Evolutionary conservation across 306 rosid species (phyloP).

Genomic region (Cicer bijugum): DNA sequence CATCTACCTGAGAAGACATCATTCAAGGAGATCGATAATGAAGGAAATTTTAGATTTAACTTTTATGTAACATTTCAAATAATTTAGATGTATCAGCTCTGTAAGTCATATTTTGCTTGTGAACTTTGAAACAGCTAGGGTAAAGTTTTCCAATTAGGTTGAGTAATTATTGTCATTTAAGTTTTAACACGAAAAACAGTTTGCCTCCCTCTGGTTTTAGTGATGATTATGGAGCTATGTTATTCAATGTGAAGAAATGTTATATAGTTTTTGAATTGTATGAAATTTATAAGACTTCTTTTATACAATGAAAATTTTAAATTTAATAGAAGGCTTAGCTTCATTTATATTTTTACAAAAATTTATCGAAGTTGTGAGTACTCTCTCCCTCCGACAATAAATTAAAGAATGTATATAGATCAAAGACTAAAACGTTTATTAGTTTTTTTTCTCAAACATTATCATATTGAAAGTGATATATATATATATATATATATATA

Average conservation of each 20-base stretch:
- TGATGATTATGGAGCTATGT: not conserved
- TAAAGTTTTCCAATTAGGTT: slow-evolving; percentile 40
- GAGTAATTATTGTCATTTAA: slow-evolving; percentile 39
- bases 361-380: no score
- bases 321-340: not conserved
- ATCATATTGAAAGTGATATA: no score
- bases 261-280: not conserved
- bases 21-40: slow-evolving; percentile 28
- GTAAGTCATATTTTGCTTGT: slow-evolving; percentile 28
- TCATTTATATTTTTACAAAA: no score
- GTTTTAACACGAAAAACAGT: slow-evolving; percentile 40
- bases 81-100: slow-evolving; percentile 39
- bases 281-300: not conserved
- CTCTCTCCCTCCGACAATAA: no score
- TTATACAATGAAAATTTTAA: not conserved
- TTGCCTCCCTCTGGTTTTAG: slow-evolving; percentile 6
- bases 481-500: no score
- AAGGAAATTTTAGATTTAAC: slow-evolving; percentile 38
- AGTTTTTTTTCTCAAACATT: no score
- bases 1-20: slow-evolving; percentile 19
- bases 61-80: slow-evolving; percentile 41
- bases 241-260: not conserved
- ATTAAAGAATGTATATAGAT: no score
- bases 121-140: slow-evolving; percentile 9
- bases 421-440: no score